Base-by-base conservation (phyloP, 2,329 filamentous ascomycete genomes). In the Xylaria sp. region DNA sequence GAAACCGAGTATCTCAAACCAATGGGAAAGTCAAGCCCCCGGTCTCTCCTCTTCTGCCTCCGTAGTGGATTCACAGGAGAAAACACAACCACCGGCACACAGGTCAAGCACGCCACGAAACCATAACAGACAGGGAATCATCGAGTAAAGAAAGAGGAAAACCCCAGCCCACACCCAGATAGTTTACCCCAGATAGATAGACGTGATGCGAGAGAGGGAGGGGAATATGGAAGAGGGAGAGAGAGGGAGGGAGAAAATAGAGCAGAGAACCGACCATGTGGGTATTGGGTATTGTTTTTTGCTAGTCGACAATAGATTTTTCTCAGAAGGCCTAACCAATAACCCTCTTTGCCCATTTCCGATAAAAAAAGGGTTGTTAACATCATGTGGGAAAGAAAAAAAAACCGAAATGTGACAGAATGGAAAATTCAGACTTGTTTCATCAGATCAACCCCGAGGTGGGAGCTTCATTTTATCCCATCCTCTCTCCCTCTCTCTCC, bases 251-350 rank as follows among this genome's bases (percentile, higher is more conserved):
- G 34, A 48, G 58, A 58, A 30, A 46, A 46, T n/a, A 37, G 23
- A 60, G 57, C 55, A 56, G n/a, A 62, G 19, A 62, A 60, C 60
- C 57, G 57, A 62, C 62, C 57, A 52, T 57, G 56, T 54, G 37
- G 54, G 42, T 61, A 39, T 30, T 35, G n/a, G 16, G 16, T 16
- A 16, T 16, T 57, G 7, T 58, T 57, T 6, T 59, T 57, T 44
- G 52, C 52, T 4, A 46, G 48, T 58, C 55, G 42, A 60, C 56
- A 47, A 5, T 30, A 30, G 23, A 30, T 30, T 30, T 30, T 57
- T 56, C 58, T 59, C 57, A 64, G 62, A 64, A 60, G 62, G 57
- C 62, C 62, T 54, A 61, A 62, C 62, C 55, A 52, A 58, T 58
- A 42, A 52, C 53, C 52, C 56, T 37, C 46, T 35, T 55, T 34